Base-by-base conservation (phyloP, 306 rosid genomes). In the Bauhinia variegata region DNA sequence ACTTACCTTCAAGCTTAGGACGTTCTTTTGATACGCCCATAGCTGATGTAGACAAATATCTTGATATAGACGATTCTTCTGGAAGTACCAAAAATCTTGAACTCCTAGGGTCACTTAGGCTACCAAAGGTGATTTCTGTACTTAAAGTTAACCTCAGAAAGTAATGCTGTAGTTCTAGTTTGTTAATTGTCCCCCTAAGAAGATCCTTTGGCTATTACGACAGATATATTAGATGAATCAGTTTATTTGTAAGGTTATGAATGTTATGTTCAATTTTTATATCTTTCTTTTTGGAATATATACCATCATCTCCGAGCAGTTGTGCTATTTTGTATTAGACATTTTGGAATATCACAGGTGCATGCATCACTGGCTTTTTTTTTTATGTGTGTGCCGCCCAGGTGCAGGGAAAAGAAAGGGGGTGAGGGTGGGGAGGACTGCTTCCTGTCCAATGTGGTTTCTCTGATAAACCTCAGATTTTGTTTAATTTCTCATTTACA, bases 1-100 rank as follows among this genome's bases (percentile, higher is more conserved):
- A 80, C 78, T 83, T 90, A 79, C 87, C 88, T 73, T 80, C 99
- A 74, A 77, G 84, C 80, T 54, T 85, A 65, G 64, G 77, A 67
- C 49, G 79, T 70, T 86, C 98, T 90, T 68, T 83, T 74, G 88
- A 89, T 75, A 81, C 83, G 70, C 84, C 88, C 73, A 68, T 70
- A 62, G 61, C 79, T 65, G 84, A 67, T 13, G 60, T 72, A 76
- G 59, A 36, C 33, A 68, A 18, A 68, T 32, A 71, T 18, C 58
- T 78, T 60, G 78, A 78, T 75, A 53, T 69, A 16, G 83, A 76
- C 30, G 54, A 46, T 41, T 57, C 84, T 63, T 41, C 74, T 62
- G 76, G 80, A 76, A 23, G 28, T 23, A 78, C 78, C 39, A 54
- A 79, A 67, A 16, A 65, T 59, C 78, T 82, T 78, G 96, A 89